These are phyloP conservation scores for Cavenderia fasciculata DNA, from an alignment of 78 protist species.

Conservation along the genomic window DNA sequence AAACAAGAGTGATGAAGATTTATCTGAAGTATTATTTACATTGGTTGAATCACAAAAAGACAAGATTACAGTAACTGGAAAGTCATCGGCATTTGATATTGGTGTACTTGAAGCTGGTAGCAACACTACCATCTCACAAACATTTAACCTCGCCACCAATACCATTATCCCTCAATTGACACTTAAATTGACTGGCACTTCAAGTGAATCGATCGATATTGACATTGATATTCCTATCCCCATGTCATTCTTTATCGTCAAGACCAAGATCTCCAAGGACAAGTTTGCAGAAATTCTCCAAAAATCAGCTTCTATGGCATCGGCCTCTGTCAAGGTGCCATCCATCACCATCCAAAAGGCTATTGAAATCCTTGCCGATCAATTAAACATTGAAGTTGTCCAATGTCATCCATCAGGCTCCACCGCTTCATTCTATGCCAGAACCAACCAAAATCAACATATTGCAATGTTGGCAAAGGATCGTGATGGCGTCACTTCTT, in stretches of 20 bases:
- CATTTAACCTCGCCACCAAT: not conserved
- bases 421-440: slow-evolving; percentile 52
- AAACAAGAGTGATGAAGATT: slow-evolving; percentile 68
- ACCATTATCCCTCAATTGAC: not conserved
- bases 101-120: slow-evolving; percentile 50
- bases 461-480: slow-evolving; percentile 71
- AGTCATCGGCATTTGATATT: not conserved
- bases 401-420: slow-evolving; percentile 66
- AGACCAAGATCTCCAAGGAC: slow-evolving; percentile 30
- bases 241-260: slow-evolving; percentile 5
- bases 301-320: slow-evolving; percentile 25
- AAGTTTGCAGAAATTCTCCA: slow-evolving; percentile 71
- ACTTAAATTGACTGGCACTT: slow-evolving; percentile 19
- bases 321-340: not conserved
- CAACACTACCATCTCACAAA: not conserved
- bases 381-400: slow-evolving; percentile 25
- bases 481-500: slow-evolving; percentile 39
- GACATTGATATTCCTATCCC: slow-evolving; percentile 3
- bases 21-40: slow-evolving; percentile 65
- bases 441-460: slow-evolving; percentile 38
- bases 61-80: not conserved
- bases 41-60: no score
- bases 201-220: not conserved
- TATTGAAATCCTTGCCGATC: not conserved
- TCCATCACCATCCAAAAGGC: not conserved